Evolutionary conservation across 805 yeast species (phyloP), one percentile per base, ranked within the genome.

Genomic region (Nakazawaea siamensis): DNA sequence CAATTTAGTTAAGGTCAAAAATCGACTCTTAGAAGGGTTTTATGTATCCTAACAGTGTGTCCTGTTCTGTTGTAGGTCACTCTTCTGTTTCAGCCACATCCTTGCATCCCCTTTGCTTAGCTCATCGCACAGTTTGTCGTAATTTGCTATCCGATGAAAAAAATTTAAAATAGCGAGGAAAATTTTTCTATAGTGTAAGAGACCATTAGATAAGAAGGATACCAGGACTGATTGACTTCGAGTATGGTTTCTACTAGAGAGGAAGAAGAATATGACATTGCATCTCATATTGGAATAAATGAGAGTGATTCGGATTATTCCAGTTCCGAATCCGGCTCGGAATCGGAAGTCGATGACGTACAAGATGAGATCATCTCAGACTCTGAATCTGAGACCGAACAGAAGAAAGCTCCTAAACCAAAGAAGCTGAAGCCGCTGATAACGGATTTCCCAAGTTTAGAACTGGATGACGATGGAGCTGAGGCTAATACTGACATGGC

Each of bases 261-360:
- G 39, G 73, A 66, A 46, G 76, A 67, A 39, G 76, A 64, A 5
- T 68, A 60, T 49, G 86, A 80, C 50, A 80, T 80, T 46, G 80
- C 82, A 17, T 62, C 71, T 13, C 64, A 73, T 34, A 64, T 81
- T 36, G 80, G 78, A 0, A 49, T 73, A 24, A 60, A 62, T 24
- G 59, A 58, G 12, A 63, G 52, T 5, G 61, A 62, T 23, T 34
- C 31, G 17, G 38, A 33, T 19, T 18, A 11, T 16, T 38, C 43
- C 16, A 41, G 30, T 14, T 40, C 42, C 19, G 55, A 53, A 40
- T 40, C 42, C 19, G 55, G 52, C 40, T 55, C 48, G 27, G 67
- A 49, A 12, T 53, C 48, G 14, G 43, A 44, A 4, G 56, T 52
- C 12, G 50, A 43, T 10, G 70, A 66, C 30, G 45, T 66, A 14